These are phyloP conservation scores for Fusarium nygamai DNA, from an alignment of 2,329 filamentous ascomycete genomes.

Conservation along the genomic window DNA sequence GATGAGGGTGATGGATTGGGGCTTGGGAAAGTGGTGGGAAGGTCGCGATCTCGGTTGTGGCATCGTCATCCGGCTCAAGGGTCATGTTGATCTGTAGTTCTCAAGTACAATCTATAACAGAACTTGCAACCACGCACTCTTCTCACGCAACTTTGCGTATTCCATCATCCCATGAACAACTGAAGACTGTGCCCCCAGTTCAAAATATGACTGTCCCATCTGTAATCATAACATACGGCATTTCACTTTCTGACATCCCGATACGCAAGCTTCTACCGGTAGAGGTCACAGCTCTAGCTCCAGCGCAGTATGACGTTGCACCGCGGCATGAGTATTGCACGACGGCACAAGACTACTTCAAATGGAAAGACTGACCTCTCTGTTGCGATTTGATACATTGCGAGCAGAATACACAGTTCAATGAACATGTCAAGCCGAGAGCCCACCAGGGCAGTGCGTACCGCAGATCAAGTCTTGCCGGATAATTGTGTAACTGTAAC, in stretches of 20 bases:
- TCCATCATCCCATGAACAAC: rapidly evolving
- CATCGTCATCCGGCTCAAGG: no score
- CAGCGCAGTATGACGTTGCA: neutral
- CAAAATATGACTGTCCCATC: no score
- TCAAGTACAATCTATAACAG: neutral
- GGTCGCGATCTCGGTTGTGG: neutral
- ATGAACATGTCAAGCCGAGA: neutral
- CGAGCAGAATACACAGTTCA: neutral
- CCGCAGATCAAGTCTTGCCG: neutral
- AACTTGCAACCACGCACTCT: neutral
- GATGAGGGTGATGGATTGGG: no score
- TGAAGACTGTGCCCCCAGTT: neutral
- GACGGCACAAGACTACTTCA: neutral
- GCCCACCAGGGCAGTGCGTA: neutral
- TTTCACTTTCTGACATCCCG: neutral
- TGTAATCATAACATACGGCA: neutral
- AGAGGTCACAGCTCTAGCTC: neutral
- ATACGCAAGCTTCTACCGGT: no score
- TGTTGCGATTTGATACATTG: neutral
- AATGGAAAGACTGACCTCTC: neutral
- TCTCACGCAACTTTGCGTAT: no score
- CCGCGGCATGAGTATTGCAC: rapidly evolving
- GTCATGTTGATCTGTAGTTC: neutral
- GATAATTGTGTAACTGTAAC: rapidly evolving
- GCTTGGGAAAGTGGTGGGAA: rapidly evolving